Evolutionary conservation across 129 eudicot species (phyloP).

Genomic region (Helichrysum umbraculigerum): DNA sequence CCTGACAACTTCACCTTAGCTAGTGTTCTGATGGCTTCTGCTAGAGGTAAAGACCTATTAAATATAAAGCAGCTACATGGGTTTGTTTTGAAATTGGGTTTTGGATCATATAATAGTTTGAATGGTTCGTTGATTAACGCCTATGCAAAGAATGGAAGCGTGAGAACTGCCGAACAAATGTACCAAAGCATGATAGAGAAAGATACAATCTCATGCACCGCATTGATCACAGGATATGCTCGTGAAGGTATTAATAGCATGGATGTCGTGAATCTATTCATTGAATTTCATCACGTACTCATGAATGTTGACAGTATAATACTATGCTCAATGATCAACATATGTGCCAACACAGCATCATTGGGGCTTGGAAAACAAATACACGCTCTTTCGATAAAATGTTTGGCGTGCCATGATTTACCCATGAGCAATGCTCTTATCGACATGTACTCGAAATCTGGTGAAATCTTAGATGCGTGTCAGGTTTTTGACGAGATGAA

Average conservation of each 20-base stretch:
- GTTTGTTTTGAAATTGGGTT: conserved; percentile 50
- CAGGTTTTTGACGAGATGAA: conserved; percentile 52
- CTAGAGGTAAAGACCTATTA: conserved; percentile 29
- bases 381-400: conserved; percentile 53
- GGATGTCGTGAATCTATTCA: conserved; percentile 51
- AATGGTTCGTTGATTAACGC: conserved; percentile 62
- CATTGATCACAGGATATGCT: conserved; percentile 66
- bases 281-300: conserved; percentile 38
- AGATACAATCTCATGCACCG: conserved; percentile 60
- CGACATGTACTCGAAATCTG: conserved; percentile 79
- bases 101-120: conserved; percentile 43
- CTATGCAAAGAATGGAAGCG: conserved; percentile 57
- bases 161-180: conserved; percentile 40
- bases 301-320: conserved; percentile 44
- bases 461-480: conserved; percentile 49
- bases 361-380: conserved; percentile 58
- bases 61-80: conserved; percentile 48
- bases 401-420: conserved; percentile 38
- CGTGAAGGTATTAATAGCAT: conserved; percentile 42
- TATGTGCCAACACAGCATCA: conserved; percentile 58
- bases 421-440: conserved; percentile 66
- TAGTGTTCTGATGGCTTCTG: conserved; percentile 46
- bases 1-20: conserved; percentile 71
- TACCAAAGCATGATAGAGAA: conserved; percentile 45
- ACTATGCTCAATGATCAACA: conserved; percentile 64